Conservation (phyloP, 2,329 filamentous ascomycete species). For the Penicillium sp. region DNA sequence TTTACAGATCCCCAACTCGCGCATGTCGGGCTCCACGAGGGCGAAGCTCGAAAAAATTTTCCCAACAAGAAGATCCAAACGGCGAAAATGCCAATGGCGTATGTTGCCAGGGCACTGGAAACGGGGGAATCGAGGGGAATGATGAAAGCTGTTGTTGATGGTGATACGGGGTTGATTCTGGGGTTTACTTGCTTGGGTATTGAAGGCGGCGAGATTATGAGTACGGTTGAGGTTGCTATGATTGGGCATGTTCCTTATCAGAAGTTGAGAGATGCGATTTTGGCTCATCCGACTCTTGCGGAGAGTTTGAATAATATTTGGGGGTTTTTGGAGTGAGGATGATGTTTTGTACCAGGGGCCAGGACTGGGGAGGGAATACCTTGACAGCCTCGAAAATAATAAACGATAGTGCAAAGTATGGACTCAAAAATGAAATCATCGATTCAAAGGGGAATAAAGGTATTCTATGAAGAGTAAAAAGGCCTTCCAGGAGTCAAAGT, state of each 20-base stretch:
- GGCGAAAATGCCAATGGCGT: background rate
- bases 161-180: background rate
- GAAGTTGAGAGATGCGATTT: background rate
- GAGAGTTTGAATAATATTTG: background rate
- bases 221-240: background rate
- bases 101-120: background rate
- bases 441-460: too few species aligned
- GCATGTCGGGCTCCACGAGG: background rate
- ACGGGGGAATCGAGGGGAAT: background rate
- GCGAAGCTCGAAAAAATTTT: background rate
- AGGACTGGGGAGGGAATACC: too few species aligned
- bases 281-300: background rate
- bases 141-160: background rate
- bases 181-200: background rate
- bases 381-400: too few species aligned
- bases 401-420: too few species aligned
- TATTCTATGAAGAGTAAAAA: too few species aligned
- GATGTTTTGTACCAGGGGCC: too few species aligned
- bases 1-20: background rate
- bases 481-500: too few species aligned
- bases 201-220: background rate
- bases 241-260: background rate
- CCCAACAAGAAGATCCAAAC: background rate
- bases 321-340: background rate
- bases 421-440: too few species aligned